Conservation (phyloP, 1,284 basidiomycete genomes). For the Porogramme epimiltina region DNA sequence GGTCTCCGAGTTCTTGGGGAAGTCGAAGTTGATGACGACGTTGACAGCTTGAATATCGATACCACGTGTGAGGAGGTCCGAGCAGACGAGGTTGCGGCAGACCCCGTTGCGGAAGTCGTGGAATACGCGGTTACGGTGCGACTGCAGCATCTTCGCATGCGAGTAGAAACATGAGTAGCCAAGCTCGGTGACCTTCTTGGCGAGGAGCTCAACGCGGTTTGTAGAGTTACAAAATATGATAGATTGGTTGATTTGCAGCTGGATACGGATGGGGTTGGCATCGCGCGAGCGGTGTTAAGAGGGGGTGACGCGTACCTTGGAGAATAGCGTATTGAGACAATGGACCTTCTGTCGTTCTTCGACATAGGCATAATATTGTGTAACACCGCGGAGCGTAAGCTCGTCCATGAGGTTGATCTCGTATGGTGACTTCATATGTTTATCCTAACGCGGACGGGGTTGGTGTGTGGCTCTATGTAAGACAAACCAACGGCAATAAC, state of each 20-base stretch:
- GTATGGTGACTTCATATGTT: conserved; percentile 96
- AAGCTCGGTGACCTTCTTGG: conserved; percentile 98
- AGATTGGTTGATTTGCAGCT: conserved; percentile 99
- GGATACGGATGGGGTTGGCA: conserved; percentile 5
- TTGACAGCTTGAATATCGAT: conserved; percentile 99
- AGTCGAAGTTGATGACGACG: conserved; percentile 99
- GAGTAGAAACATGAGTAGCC: conserved; percentile 99
- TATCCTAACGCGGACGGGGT: conserved; percentile 65
- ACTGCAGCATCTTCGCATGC: conserved; percentile 99
- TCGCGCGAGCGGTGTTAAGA: conserved; percentile 14
- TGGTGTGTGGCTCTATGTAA: conserved; percentile 5
- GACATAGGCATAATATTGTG: conserved; percentile 99
- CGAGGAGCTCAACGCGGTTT: conserved; percentile 97
- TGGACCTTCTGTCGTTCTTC: conserved; percentile 99
- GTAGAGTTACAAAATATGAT: conserved; percentile 99
- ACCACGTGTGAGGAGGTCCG: conserved; percentile 95
- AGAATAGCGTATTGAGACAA: conserved; percentile 97
- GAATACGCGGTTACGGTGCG: conserved; percentile 98
- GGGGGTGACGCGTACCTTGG: conserved; percentile 60
- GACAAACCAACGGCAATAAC: conserved; percentile 21
- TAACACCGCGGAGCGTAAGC: conserved; percentile 97
- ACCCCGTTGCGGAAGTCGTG: conserved; percentile 99
- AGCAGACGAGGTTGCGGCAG: conserved; percentile 97
- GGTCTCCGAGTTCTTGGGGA: conserved; percentile 98
- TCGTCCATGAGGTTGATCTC: conserved; percentile 99